phyloP scores from a whole-genome alignment of 345 rosid genomes.

The Heritiera littoralis region DNA sequence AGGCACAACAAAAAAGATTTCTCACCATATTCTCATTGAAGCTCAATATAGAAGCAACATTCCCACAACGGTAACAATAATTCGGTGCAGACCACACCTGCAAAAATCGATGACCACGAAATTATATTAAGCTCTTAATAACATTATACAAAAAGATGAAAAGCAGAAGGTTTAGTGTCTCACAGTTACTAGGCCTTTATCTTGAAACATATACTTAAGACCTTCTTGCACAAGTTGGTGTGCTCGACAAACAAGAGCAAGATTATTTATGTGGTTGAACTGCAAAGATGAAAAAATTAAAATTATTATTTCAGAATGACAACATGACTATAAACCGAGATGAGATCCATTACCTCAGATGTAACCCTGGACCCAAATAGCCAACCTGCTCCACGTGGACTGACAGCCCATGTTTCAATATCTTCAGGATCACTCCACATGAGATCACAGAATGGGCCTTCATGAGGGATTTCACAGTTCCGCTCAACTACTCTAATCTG shows the following conservation, averaged over 20 bases:
- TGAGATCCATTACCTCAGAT: conserved; percentile 61
- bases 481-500: conserved; percentile 93
- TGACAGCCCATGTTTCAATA: conserved; percentile 99
- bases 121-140: conserved; percentile 31
- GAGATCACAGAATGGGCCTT: conserved; percentile 99
- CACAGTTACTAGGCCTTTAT: conserved; percentile 99
- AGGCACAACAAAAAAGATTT: not conserved
- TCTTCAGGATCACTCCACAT: conserved; percentile 99
- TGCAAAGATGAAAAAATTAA: conserved; percentile 36
- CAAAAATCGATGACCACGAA: conserved; percentile 28
- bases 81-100: conserved; percentile 99
- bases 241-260: conserved; percentile 94
- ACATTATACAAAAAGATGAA: not conserved
- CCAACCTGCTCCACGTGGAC: conserved; percentile 99
- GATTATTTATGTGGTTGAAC: conserved; percentile 94
- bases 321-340: not conserved
- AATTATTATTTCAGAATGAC: conserved; percentile 21
- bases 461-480: conserved; percentile 97
- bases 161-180: conserved; percentile 26
- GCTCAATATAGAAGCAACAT: conserved; percentile 98
- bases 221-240: conserved; percentile 99
- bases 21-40: conserved; percentile 94
- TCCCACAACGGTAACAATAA: conserved; percentile 99
- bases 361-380: conserved; percentile 99
- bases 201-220: conserved; percentile 99